Evolutionary conservation across 345 rosid species (phyloP).

Genomic region (Aquilaria sinensis): DNA sequence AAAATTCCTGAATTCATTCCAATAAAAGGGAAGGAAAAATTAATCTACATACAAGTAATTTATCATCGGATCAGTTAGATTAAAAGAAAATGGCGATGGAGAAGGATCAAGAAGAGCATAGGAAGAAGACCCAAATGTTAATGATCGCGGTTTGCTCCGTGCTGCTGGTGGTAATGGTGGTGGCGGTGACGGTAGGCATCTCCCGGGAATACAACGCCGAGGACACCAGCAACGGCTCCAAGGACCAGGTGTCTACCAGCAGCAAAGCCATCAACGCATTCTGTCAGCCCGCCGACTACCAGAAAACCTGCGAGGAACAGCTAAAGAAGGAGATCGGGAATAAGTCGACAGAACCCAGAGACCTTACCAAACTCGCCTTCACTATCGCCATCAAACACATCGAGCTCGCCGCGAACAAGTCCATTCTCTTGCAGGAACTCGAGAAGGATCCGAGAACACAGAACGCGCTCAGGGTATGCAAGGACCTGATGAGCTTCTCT

Average conservation of each 20-base stretch:
- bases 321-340: constrained; percentile 30
- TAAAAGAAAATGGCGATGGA: no score
- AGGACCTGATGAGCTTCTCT: constrained; percentile 57
- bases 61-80: no score
- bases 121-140: no score
- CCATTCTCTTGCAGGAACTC: constrained; percentile 32
- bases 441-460: constrained; percentile 46
- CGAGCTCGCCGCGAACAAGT: constrained; percentile 35
- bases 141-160: constrained; percentile 32
- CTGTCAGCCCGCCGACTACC: constrained; percentile 59
- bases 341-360: constrained; percentile 40
- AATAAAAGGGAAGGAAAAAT: no score
- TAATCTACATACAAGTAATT: no score
- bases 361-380: constrained; percentile 46
- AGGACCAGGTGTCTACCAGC: constrained; percentile 25
- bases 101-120: no score
- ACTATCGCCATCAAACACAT: constrained; percentile 33
- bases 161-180: constrained; percentile 46
- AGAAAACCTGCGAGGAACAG: constrained; percentile 39
- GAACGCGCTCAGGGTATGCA: constrained; percentile 49
- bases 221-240: background rate
- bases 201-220: background rate
- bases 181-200: constrained; percentile 43
- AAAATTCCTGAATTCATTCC: no score
- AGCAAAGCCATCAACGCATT: constrained; percentile 52